Evolutionary conservation across 2,329 filamentous ascomycete genomes (phyloP).

Genomic region (Colletotrichum lentis): DNA sequence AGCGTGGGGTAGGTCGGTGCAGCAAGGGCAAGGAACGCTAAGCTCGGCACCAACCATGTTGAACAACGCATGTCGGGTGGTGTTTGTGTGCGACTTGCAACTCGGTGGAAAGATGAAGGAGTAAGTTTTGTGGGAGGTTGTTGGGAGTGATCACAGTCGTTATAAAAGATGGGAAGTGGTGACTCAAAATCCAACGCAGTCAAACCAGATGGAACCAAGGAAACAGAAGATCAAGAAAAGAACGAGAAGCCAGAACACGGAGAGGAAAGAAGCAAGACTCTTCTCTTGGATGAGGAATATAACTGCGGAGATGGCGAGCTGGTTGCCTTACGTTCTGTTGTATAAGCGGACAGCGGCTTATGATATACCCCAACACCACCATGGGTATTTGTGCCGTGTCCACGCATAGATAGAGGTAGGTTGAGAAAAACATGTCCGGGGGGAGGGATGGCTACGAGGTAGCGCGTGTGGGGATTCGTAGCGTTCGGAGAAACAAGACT

Average conservation of each 20-base stretch:
- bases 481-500: conserved; percentile 20
- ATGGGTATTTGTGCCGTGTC: background rate
- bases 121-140: conserved; percentile 10
- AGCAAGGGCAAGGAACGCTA: conserved; percentile 55
- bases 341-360: conserved; percentile 26
- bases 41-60: conserved; percentile 55
- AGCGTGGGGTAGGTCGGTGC: conserved; percentile 58
- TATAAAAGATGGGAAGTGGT: conserved; percentile 2
- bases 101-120: background rate
- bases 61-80: conserved; percentile 59
- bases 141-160: conserved; percentile 19
- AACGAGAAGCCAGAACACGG: conserved; percentile 32
- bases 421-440: conserved; percentile 20
- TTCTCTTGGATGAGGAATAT: conserved; percentile 25
- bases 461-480: conserved; percentile 32
- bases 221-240: conserved; percentile 26
- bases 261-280: conserved; percentile 36
- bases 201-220: conserved; percentile 22
- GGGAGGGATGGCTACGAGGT: conserved; percentile 16
- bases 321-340: background rate
- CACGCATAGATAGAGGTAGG: background rate
- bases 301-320: conserved; percentile 7
- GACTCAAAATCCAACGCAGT: conserved; percentile 24
- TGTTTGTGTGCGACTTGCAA: conserved; percentile 22
- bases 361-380: conserved; percentile 32